Conservation (phyloP, 352 stramenopile genomes). For the Pythium folliculosum region DNA sequence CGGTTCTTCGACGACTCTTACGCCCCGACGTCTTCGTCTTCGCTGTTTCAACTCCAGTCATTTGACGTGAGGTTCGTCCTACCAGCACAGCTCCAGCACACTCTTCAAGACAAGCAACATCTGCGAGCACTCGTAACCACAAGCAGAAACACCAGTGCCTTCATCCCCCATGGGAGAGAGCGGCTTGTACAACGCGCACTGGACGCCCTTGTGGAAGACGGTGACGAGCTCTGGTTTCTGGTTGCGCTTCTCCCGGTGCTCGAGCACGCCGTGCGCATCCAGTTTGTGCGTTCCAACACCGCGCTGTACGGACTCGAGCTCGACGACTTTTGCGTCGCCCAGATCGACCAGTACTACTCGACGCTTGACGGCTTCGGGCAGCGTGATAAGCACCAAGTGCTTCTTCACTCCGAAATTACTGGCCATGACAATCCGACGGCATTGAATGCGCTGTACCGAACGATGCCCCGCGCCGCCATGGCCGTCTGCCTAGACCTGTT, state of each 20-base stretch:
- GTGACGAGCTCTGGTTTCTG: constrained; percentile 60
- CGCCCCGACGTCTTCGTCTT: constrained; percentile 5
- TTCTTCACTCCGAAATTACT: constrained; percentile 45
- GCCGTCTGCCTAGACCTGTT: constrained; percentile 67
- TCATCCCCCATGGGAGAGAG: constrained; percentile 45
- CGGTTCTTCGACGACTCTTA: constrained; percentile 3
- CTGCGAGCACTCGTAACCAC: neutral
- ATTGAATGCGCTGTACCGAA: constrained; percentile 53
- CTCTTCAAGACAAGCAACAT: constrained; percentile 2
- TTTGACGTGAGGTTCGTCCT: constrained; percentile 29
- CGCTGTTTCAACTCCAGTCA: constrained; percentile 29
- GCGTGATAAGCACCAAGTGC: constrained; percentile 73
- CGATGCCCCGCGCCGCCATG: constrained; percentile 41
- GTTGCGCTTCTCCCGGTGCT: constrained; percentile 67
- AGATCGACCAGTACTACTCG: constrained; percentile 77
- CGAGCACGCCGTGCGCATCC: constrained; percentile 57
- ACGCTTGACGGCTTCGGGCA: constrained; percentile 80
- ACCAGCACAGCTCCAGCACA: neutral
- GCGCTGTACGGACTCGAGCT: constrained; percentile 18
- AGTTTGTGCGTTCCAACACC: constrained; percentile 57
- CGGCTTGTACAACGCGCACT: constrained; percentile 43
- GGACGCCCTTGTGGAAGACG: constrained; percentile 23
- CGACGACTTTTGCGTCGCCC: constrained; percentile 44
- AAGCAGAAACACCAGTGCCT: constrained; percentile 17
- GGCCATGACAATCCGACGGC: neutral